Evolutionary conservation across 257 asterid species (phyloP).

Genomic region (Scutellaria minor): DNA sequence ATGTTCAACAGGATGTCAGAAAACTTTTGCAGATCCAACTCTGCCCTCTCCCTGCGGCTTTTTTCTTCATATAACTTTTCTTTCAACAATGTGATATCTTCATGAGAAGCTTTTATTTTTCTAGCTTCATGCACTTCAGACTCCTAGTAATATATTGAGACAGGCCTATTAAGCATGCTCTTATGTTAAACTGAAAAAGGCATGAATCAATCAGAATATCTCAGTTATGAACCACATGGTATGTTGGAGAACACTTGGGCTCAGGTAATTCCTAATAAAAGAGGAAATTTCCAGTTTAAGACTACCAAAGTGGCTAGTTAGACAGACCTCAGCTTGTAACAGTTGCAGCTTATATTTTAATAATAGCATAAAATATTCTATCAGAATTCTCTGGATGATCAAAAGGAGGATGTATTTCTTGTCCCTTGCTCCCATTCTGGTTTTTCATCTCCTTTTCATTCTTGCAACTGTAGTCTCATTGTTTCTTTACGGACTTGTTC

Average conservation of each 20-base stretch:
- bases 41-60: slow-evolving; percentile 81
- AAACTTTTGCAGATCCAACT: slow-evolving; percentile 70
- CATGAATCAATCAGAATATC: slow-evolving; percentile 22
- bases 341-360: background rate
- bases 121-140: slow-evolving; percentile 90
- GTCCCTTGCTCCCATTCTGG: slow-evolving; percentile 9
- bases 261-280: slow-evolving; percentile 14
- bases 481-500: background rate
- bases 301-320: slow-evolving; percentile 19
- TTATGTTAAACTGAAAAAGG: slow-evolving; percentile 16
- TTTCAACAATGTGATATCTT: slow-evolving; percentile 71
- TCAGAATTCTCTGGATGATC: slow-evolving; percentile 6
- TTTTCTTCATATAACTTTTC: slow-evolving; percentile 88
- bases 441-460: background rate
- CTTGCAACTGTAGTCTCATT: background rate
- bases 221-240: slow-evolving; percentile 13
- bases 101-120: slow-evolving; percentile 78
- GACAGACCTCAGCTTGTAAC: slow-evolving; percentile 3
- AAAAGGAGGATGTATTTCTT: slow-evolving; percentile 19
- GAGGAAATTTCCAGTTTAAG: slow-evolving; percentile 25
- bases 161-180: slow-evolving; percentile 29
- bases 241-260: slow-evolving; percentile 25
- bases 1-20: slow-evolving; percentile 55
- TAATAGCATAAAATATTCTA: slow-evolving; percentile 11
- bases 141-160: slow-evolving; percentile 62